Base-by-base conservation (phyloP, 352 stramenopile genomes). In the Hyaloperonospora arabidopsidis region DNA sequence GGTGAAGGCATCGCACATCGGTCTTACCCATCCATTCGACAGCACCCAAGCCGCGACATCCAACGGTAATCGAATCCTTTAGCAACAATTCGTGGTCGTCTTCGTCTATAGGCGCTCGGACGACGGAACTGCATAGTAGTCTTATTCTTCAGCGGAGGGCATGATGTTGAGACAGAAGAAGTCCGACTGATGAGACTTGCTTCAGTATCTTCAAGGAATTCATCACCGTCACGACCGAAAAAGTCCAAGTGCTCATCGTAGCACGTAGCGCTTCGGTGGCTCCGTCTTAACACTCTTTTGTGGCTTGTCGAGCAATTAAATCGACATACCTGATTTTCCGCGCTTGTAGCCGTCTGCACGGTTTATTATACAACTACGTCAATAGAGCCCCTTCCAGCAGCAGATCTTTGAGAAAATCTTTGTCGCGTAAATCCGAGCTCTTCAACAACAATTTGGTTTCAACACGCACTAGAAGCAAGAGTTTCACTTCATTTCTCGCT, bases 1-100 rank as follows among this genome's bases (percentile, higher is more conserved):
- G 54, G 34, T 91, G 71, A 29, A 93, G 64, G 58, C 85, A 45
- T n/a, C 80, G 80, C 19, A 91, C 79, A 58, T 93, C 83, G 2
- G 77, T 93, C 54, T 70, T 73, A 34, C 83, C 83, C 19, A 90
- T 74, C 83, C 83, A 93, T 32, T 90, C 71, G 13, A 93, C 81
- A 12, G 76, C 84, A 11, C 83, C 83, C 15, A 89, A 67, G 12
- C 79, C 80, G 52, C 84, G 84, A 61, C 83, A 90, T 18, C 79
- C 83, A 45, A 93, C 79, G 11, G 77, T 88, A 32, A 93, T 90
- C 5, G 71, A 61, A 25, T 89, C 78, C 5, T 91, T 79, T 53
- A 76, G 57, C 2, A 72, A 68, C 1, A 93, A 61, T 54, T 93
- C 83, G 11, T 61, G 38, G 12, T 90, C 82, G 6, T 79, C 77